Evolutionary conservation across 2,329 filamentous ascomycete species (phyloP).

Genomic region (Onygena corvina): DNA sequence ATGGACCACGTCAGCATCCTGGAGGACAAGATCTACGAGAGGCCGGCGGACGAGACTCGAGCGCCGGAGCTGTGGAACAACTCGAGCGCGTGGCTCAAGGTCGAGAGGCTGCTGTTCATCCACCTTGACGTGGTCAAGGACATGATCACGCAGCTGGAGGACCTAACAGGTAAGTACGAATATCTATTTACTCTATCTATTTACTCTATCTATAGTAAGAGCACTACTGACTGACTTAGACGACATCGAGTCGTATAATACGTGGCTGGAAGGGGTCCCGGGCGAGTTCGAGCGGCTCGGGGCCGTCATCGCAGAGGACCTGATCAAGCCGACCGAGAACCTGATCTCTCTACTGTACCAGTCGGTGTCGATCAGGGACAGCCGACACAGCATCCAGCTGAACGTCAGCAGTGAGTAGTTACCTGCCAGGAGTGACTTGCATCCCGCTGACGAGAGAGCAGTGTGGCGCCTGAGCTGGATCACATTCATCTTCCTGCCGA

Average conservation of each 20-base stretch:
- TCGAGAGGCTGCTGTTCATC: constrained; percentile 41
- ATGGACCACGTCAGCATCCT: constrained; percentile 41
- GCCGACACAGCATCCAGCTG: constrained; percentile 38
- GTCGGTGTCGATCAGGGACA: constrained; percentile 42
- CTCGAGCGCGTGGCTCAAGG: constrained; percentile 40
- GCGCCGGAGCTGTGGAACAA: constrained; percentile 44
- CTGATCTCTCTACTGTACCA: constrained; percentile 44
- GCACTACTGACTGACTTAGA: constrained; percentile 15
- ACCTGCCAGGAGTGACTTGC: background rate
- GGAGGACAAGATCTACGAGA: constrained; percentile 43
- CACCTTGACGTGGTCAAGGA: constrained; percentile 40
- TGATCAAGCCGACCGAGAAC: constrained; percentile 40
- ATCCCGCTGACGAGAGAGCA: constrained; percentile 7
- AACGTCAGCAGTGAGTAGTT: constrained; percentile 37
- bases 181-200: background rate
- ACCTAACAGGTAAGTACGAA: constrained; percentile 28
- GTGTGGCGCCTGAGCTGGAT: constrained; percentile 29
- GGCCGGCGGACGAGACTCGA: constrained; percentile 41
- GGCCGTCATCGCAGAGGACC: constrained; percentile 39
- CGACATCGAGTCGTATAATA: constrained; percentile 20
- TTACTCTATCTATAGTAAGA: constrained; percentile 11
- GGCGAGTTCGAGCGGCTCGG: constrained; percentile 37
- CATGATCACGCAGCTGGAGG: constrained; percentile 33
- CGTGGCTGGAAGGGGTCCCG: constrained; percentile 33
- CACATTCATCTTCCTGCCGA: constrained; percentile 33